Base-by-base conservation (phyloP, 108 stramenopile species). In the Poteriospumella lacustris region DNA sequence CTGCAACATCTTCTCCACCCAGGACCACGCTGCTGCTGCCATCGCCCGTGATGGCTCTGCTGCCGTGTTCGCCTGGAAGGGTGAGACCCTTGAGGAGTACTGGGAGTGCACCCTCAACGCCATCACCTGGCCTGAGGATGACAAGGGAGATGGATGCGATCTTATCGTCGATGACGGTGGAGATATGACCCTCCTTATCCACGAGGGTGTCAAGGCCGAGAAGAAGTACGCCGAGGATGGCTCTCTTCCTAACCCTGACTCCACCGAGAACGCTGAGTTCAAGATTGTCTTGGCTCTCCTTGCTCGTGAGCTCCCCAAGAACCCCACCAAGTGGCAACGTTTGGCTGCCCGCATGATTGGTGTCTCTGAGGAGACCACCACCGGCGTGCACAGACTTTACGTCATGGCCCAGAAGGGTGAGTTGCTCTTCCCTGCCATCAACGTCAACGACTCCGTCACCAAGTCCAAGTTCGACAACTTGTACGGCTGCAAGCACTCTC, bases 381-480 rank as follows among this genome's bases (percentile, higher is more conserved):
- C 96, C 67, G 98, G 98, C 80, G 98, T 99, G 36, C 96, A 99
- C 92, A 93, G 98, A 87, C 91, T 99, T 9, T 97, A 97, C 91
- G 88, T 90, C 80, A 99, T 99, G 98, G 95, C 96, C 89, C 95
- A 97, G 91, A 87, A 84, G 77, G 92, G 92, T 79, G 86, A 89
- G 68, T 95, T 99, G 36, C 92, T 99, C 79, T 96, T 99, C 92
- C 94, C 98, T 41, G 95, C 95, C 83, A 97, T 99, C 92, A 99
- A 99, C 84, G 98, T 99, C 79, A 99, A 99, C 90, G 98, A 99
- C 90, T 94, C 92, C 41, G 98, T 99, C 75, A 99, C 98, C 90
- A 99, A 99, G 92, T 96, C 95, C 88, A 99, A 99, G 86, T 99
- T 99, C 88, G 98, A 99, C 91, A 99, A 99, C 93, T 87, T 99